Evolutionary conservation across 768 basidiomycete genomes (phyloP).

Genomic region (Leccinum subtestaceum): DNA sequence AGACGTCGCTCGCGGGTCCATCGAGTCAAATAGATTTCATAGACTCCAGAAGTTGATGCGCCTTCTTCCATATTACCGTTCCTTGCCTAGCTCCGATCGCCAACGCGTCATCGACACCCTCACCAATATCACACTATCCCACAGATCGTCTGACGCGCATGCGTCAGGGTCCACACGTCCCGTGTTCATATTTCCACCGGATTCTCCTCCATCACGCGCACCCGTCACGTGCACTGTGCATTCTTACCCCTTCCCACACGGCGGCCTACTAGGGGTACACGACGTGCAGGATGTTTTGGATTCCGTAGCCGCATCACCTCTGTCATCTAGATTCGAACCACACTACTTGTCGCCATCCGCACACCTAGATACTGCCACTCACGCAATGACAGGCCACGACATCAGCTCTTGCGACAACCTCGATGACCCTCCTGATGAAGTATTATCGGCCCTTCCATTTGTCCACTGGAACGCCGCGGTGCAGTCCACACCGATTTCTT

Average conservation of each 20-base stretch:
- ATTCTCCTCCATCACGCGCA: conserved; percentile 3
- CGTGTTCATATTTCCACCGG: conserved; percentile 5
- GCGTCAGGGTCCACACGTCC: conserved; percentile 17
- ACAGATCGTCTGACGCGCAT: conserved; percentile 12
- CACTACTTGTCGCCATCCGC: conserved; percentile 7
- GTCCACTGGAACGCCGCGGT: conserved; percentile 26
- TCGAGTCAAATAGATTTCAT: conserved; percentile 57
- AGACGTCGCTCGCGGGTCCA: conserved; percentile 47
- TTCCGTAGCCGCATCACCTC: conserved; percentile 1
- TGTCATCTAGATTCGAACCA: conserved; percentile 19
- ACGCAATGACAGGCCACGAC: conserved; percentile 4
- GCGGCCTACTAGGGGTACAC: background rate
- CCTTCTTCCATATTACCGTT: conserved; percentile 38
- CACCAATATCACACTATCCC: conserved; percentile 6
- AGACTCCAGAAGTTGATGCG: conserved; percentile 47
- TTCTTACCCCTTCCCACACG: conserved; percentile 14
- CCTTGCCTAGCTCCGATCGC: conserved; percentile 30
- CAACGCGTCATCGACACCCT: conserved; percentile 30
- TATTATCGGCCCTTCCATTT: conserved; percentile 19
- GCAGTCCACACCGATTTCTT: conserved; percentile 10
- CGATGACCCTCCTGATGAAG: conserved; percentile 19
- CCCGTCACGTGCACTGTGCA: conserved; percentile 2
- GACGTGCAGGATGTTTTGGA: conserved; percentile 17
- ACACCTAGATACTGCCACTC: conserved; percentile 5
- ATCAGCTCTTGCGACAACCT: conserved; percentile 1